A percentile compares a stretch with the other conserved stretches of the same genome.
These are phyloP conservation scores for Suillus cothurnatus DNA, from an alignment of 768 basidiomycete genomes.

Conservation along the genomic window DNA sequence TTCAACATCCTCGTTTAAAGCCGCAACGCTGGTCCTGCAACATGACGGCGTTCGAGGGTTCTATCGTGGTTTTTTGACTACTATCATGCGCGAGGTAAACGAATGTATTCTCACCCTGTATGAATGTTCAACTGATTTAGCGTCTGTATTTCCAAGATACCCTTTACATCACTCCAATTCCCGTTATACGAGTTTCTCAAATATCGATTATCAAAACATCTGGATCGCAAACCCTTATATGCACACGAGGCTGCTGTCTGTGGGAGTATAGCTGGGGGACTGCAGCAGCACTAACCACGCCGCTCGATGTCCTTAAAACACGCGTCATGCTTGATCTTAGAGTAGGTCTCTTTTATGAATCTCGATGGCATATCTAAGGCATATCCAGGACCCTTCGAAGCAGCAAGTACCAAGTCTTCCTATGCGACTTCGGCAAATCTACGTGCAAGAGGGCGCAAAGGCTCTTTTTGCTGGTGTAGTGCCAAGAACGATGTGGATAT, in stretches of 20 bases:
- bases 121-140: conserved; percentile 10
- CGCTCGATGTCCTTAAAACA: conserved; percentile 95
- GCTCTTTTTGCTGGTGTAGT: conserved; percentile 87
- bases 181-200: conserved; percentile 94
- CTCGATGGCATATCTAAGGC: background rate
- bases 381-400: conserved; percentile 49
- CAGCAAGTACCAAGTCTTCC: conserved; percentile 56
- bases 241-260: conserved; percentile 84
- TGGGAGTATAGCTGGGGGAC: conserved; percentile 90
- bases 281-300: conserved; percentile 90
- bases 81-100: conserved; percentile 66
- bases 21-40: conserved; percentile 55
- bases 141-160: conserved; percentile 61
- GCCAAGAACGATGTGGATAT: conserved; percentile 95
- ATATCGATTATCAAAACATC: conserved; percentile 52
- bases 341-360: conserved; percentile 43
- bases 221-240: conserved; percentile 59
- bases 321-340: conserved; percentile 93
- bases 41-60: conserved; percentile 77
- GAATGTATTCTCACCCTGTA: background rate
- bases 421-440: conserved; percentile 65
- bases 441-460: conserved; percentile 63
- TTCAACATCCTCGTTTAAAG: conserved; percentile 57
- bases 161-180: conserved; percentile 95
- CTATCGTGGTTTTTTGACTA: conserved; percentile 85